Conservation (phyloP, 371 early-diverging fungal species). For the Mucor indicus region DNA sequence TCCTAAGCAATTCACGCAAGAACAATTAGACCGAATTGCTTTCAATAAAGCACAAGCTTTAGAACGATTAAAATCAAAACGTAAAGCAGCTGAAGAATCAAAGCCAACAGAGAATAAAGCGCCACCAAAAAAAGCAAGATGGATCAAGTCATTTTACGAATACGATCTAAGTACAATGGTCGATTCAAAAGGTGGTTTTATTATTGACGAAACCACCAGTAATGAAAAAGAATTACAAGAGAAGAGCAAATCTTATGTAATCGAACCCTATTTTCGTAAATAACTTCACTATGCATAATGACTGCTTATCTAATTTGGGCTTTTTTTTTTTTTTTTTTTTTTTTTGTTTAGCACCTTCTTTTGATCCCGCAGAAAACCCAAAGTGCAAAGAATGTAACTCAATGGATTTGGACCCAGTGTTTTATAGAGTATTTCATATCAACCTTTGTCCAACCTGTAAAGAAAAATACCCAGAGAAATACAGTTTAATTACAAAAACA, state of each 20-base stretch:
- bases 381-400: conserved; percentile 80
- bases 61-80: conserved; percentile 14
- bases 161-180: conserved; percentile 78
- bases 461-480: conserved; percentile 76
- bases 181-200: conserved; percentile 84
- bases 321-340: neutral
- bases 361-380: conserved; percentile 60
- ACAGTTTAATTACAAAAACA: conserved; percentile 91
- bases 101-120: neutral
- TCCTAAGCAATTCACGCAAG: neutral
- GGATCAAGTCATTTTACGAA: conserved; percentile 50
- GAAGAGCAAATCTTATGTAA: conserved; percentile 10
- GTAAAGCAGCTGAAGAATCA: conserved; percentile 5
- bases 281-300: neutral
- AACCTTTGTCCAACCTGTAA: conserved; percentile 76
- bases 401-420: conserved; percentile 72
- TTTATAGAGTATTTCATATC: conserved; percentile 66
- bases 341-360: conserved; percentile 46
- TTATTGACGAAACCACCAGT: conserved; percentile 54
- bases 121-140: conserved; percentile 14
- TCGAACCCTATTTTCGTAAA: conserved; percentile 54
- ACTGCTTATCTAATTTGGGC: neutral
- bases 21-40: conserved; percentile 11
- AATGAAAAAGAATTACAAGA: conserved; percentile 19
- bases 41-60: conserved; percentile 20